Percentiles rank a stretch among this genome's conserved stretches.
These are phyloP conservation scores for Nothopassalora personata DNA, from an alignment of 2,329 filamentous ascomycete genomes.

Conservation along the genomic window DNA sequence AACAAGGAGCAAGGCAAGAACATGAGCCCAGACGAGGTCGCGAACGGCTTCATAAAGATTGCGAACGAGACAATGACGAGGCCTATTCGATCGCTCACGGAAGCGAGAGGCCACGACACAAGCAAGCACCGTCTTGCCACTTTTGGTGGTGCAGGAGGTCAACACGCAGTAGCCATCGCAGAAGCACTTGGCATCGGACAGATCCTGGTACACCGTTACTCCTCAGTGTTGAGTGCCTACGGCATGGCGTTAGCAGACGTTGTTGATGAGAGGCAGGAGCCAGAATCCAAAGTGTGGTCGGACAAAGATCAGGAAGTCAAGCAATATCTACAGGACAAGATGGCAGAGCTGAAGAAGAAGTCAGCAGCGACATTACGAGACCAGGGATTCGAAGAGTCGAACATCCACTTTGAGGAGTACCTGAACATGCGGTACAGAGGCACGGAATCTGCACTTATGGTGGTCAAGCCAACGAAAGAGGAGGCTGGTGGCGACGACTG, in stretches of 20 bases:
- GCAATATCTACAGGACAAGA: slow-evolving; percentile 62
- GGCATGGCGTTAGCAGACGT: slow-evolving; percentile 92
- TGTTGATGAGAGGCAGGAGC: slow-evolving; percentile 83
- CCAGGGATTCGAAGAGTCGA: slow-evolving; percentile 71
- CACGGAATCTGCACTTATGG: slow-evolving; percentile 87
- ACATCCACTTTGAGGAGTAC: slow-evolving; percentile 84
- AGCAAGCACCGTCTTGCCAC: slow-evolving; percentile 85
- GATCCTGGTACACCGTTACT: slow-evolving; percentile 81
- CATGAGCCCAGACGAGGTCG: slow-evolving; percentile 78
- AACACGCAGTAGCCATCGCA: slow-evolving; percentile 88
- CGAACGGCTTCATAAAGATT: slow-evolving; percentile 82
- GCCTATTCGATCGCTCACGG: slow-evolving; percentile 83
- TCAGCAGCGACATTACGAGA: slow-evolving; percentile 62
- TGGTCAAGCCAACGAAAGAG: slow-evolving; percentile 64
- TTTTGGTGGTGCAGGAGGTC: slow-evolving; percentile 86
- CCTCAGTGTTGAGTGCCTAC: slow-evolving; percentile 82
- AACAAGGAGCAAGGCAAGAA: slow-evolving; percentile 61
- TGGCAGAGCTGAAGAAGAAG: slow-evolving; percentile 73
- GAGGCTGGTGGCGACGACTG: slow-evolving; percentile 64
- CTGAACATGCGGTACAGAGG: slow-evolving; percentile 90
- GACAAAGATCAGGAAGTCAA: slow-evolving; percentile 53
- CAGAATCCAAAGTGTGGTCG: slow-evolving; percentile 57
- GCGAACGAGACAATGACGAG: slow-evolving; percentile 89
- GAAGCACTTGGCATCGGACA: slow-evolving; percentile 77
- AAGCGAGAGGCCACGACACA: slow-evolving; percentile 87